Evolutionary conservation across 805 yeast species (phyloP).

Genomic region (Kuraishia capsulata): DNA sequence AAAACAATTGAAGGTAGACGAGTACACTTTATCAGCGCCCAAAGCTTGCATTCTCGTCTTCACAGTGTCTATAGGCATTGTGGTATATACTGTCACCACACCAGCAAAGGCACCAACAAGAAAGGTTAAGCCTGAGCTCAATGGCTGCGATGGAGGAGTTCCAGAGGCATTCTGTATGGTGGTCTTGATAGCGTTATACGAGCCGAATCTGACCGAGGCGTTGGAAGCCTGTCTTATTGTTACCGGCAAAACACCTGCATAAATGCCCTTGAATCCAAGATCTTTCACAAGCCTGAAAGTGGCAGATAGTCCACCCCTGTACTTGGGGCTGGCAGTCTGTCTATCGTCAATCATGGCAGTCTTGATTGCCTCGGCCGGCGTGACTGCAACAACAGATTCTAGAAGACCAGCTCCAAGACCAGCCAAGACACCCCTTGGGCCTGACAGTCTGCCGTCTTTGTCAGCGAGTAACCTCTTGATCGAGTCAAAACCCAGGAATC

Average conservation of each 20-base stretch:
- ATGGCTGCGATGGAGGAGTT: conserved; percentile 61
- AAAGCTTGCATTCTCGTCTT: conserved; percentile 96
- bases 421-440: conserved; percentile 87
- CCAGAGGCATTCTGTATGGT: conserved; percentile 62
- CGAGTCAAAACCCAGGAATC: conserved; percentile 88
- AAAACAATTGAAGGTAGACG: conserved; percentile 77
- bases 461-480: conserved; percentile 74
- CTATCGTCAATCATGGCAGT: conserved; percentile 94
- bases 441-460: conserved; percentile 77
- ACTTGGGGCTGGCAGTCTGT: conserved; percentile 66
- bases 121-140: conserved; percentile 74
- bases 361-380: conserved; percentile 95
- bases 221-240: conserved; percentile 94
- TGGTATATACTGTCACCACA: conserved; percentile 78
- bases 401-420: conserved; percentile 96
- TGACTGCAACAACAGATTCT: conserved; percentile 88
- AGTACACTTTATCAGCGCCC: conserved; percentile 62
- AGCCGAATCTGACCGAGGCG: conserved; percentile 89
- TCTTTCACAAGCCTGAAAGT: conserved; percentile 60
- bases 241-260: conserved; percentile 87
- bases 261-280: conserved; percentile 75
- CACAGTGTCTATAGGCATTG: conserved; percentile 94
- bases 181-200: conserved; percentile 82
- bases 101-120: conserved; percentile 89
- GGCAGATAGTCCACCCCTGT: conserved; percentile 59